Base-by-base conservation (phyloP, 2,329 filamentous ascomycete genomes). In the Ophiostoma ulmi region DNA sequence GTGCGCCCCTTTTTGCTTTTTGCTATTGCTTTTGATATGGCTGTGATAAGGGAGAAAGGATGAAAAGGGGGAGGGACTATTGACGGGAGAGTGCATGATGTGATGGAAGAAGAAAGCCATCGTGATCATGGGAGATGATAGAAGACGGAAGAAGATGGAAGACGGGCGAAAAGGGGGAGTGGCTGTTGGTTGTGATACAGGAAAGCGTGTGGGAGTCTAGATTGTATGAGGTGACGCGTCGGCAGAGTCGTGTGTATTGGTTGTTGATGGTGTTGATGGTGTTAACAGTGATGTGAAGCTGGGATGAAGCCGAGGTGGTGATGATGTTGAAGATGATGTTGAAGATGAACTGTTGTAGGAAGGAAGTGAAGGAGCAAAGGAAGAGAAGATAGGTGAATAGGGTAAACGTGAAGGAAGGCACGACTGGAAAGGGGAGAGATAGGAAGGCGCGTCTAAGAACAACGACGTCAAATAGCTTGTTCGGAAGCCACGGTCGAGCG, bases 401-500 rank as follows among this genome's bases (percentile, higher is more conserved):
- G 10, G 58, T 20, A 20, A 31, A 64, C 11, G 31, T 14, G 55
- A 61, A 22, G 31, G 8, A 65, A 22, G 36, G 35, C 44, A 48
- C 17, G 17, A 48, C 8, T 39, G 38, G 44, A 14, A n/a, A 20
- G 44, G 3, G 44, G 8, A 17, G 55, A 68, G 41, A 35, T 22
- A 52, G 31, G 35, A 39, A 39, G 63, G 17, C 58, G 58, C 58
- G 58, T 63, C 52, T n/a, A 22, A 26, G 52, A 58, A 26, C 52
- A 58, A 58, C 52, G 52, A 58, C 52, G 52, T 58, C 52, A 58
- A 2, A 22, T 35, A 66, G 35, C 31, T 38, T 66, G 35, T 41
- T 66, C 8, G 64, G 64, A 67, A 67, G 38, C 10, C n/a, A 17
- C 64, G 64, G 64, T 67, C 36, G 36, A 64, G 35, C 35, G 35